Conservation (phyloP, 106 monocot genomes). For the Platanthera zijinensis region DNA sequence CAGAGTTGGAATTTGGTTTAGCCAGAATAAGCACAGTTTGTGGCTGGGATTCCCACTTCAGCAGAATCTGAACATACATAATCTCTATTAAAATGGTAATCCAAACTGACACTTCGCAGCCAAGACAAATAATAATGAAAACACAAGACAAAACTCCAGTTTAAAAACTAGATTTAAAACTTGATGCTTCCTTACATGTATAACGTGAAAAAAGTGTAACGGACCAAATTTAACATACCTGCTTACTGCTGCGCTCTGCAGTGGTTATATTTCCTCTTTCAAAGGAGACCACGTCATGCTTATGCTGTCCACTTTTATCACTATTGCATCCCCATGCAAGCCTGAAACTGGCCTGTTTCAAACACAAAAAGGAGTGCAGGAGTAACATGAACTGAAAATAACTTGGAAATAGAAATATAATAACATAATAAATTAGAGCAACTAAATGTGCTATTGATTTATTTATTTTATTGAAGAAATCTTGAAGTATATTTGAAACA, state of each 20-base stretch:
- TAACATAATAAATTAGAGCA: neutral
- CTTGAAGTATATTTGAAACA: neutral
- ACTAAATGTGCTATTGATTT: neutral
- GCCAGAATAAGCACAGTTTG: constrained; percentile 81
- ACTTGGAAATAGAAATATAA: neutral
- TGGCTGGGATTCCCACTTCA: constrained; percentile 96
- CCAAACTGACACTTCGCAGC: neutral
- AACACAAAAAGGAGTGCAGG: neutral
- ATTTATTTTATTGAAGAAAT: neutral
- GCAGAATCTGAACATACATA: constrained; percentile 63
- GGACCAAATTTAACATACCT: constrained; percentile 33
- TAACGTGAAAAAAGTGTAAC: neutral
- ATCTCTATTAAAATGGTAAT: neutral
- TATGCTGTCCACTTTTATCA: constrained; percentile 79
- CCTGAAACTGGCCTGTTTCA: constrained; percentile 75
- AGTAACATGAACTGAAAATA: neutral
- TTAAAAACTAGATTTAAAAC: neutral
- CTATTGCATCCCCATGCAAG: constrained; percentile 97
- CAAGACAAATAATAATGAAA: neutral
- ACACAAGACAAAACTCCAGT: neutral
- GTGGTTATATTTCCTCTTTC: constrained; percentile 91
- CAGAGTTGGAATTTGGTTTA: constrained; percentile 89
- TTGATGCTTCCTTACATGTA: neutral
- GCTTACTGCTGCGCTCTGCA: constrained; percentile 83
- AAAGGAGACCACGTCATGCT: constrained; percentile 93